Percentiles rank a stretch among this genome's conserved stretches.
These are phyloP conservation scores for Patellifolia procumbens DNA, from an alignment of 179 eudicot genomes.

Conservation along the genomic window DNA sequence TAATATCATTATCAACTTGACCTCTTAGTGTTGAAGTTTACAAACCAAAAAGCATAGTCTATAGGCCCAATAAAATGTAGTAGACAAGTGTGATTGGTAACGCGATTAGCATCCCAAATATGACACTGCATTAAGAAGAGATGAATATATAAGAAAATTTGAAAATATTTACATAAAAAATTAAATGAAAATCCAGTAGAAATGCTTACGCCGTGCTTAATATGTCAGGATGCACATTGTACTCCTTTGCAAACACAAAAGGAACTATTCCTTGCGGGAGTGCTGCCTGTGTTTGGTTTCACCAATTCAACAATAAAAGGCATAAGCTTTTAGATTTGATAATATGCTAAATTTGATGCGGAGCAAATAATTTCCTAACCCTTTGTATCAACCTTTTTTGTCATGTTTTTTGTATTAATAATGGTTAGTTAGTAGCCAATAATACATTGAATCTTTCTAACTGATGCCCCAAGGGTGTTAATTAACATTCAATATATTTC, in stretches of 20 bases:
- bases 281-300: conserved; percentile 66
- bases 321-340: too few relatives aligned
- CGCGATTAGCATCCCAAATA: conserved; percentile 32
- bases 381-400: too few relatives aligned
- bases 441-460: too few relatives aligned
- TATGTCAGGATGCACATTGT: conserved; percentile 92
- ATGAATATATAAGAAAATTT: neutral
- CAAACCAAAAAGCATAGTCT: neutral
- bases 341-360: too few relatives aligned
- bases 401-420: too few relatives aligned
- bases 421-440: too few relatives aligned
- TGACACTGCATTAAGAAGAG: conserved; percentile 19
- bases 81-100: conserved; percentile 30
- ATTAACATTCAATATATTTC: too few relatives aligned
- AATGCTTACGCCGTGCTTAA: conserved; percentile 80
- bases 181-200: neutral
- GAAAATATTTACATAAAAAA: neutral
- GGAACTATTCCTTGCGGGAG: conserved; percentile 99
- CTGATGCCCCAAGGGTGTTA: too few relatives aligned
- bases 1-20: neutral
- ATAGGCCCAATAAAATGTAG: conserved; percentile 28
- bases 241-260: conserved; percentile 88
- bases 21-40: conserved; percentile 8
- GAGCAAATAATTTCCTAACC: too few relatives aligned
- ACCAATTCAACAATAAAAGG: too few relatives aligned